These are phyloP conservation scores for Parachlorella kessleri DNA, from an alignment of 139 green algal genomes.

Conservation along the genomic window DNA sequence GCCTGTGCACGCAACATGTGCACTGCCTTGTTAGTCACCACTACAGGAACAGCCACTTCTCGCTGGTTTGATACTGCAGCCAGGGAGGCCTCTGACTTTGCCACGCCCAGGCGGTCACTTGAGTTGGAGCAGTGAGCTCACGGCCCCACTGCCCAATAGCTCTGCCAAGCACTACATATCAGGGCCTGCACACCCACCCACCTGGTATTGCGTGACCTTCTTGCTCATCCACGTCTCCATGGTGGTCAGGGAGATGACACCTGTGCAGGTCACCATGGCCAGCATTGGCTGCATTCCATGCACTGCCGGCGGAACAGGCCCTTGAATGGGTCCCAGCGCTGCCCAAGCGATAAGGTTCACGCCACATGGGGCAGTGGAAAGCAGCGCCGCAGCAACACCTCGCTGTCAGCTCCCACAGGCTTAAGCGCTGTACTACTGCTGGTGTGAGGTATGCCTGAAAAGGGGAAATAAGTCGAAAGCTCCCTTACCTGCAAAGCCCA, in stretches of 20 bases:
- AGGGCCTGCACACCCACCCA: background rate
- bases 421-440: background rate
- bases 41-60: no score
- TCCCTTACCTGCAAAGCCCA: background rate
- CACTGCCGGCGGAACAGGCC: background rate
- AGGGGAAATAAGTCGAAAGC: background rate
- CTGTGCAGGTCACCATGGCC: background rate
- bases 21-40: no score
- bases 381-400: background rate
- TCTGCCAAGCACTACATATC: no score
- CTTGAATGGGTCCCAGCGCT: background rate
- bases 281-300: background rate
- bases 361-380: background rate
- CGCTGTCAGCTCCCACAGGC: background rate
- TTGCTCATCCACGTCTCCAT: constrained; percentile 40
- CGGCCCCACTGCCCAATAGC: no score
- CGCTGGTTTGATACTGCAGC: no score
- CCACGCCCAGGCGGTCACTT: no score
- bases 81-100: no score
- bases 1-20: no score
- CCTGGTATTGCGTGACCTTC: constrained; percentile 39
- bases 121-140: no score
- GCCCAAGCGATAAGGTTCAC: background rate
- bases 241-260: background rate
- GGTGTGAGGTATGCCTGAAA: background rate